Evolutionary conservation across 2,329 filamentous ascomycete species (phyloP), one percentile per base, ranked within the genome.

Genomic region (Annulohypoxylon truncatum): DNA sequence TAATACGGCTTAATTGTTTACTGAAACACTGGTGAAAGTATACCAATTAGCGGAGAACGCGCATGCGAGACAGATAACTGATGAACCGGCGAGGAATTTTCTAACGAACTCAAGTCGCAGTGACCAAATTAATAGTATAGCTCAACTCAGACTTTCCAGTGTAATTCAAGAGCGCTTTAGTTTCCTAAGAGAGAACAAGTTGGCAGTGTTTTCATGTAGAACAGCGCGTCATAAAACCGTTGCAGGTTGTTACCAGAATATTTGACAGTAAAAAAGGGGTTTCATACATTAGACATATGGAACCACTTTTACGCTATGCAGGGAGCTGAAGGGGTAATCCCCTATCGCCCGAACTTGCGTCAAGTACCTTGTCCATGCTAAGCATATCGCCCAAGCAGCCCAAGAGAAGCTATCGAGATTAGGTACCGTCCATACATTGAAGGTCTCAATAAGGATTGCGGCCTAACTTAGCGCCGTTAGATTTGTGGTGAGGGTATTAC

Each of bases 271-370:
- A 46, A 35, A 44, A 33, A 28, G 42, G 38, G 44, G 54, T n/a
- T 33, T 46, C 15, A 26, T 38, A 40, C 52, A 33, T 18, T 22
- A 42, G 38, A 42, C 38, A 42, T 20, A 20, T 54, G 28, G 28
- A 28, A 29, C 53, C 53, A 55, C 40, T 55, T 55, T 18, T 56
- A 28, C 40, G 18, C 26, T 13, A 52, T 46, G 55, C 55, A 59
- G 55, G 55, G 55, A 15, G 15, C 46, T 15, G 40, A 58, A 50
- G 15, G 35, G 54, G 44, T 40, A 50, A 58, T 58, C 28, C 28
- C 53, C 53, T 56, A 56, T 38, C 28, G 18, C 13, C 53, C 53
- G 9, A 35, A 35, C 12, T 22, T 55, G 35, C 52, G 38, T 55
- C 38, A 33, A 46, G 44, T 48, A 29, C 44, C 24, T 28, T 28